These are phyloP conservation scores for Nigrograna mackinnonii DNA, from an alignment of 2,329 filamentous ascomycete genomes.

Conservation along the genomic window DNA sequence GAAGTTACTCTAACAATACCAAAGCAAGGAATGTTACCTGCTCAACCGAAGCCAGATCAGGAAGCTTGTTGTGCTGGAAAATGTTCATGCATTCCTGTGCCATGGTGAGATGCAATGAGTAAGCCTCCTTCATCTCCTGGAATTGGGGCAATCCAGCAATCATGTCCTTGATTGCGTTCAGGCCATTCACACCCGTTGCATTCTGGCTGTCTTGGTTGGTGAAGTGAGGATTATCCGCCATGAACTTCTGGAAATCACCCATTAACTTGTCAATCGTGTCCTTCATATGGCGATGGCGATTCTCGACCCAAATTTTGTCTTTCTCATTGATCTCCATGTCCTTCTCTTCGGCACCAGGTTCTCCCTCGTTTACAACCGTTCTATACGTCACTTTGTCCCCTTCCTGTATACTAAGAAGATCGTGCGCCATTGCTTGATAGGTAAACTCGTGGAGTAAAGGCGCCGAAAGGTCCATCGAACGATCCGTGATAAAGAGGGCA, in stretches of 20 bases:
- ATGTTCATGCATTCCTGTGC: constrained; percentile 96
- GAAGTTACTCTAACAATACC: not conserved
- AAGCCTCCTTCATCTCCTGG: constrained; percentile 92
- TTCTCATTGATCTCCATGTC: constrained; percentile 90
- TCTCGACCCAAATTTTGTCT: constrained; percentile 94
- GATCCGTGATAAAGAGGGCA: constrained; percentile 83
- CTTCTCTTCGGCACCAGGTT: constrained; percentile 73
- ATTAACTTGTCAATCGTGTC: constrained; percentile 94
- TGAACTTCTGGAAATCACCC: constrained; percentile 89
- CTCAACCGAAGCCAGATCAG: constrained; percentile 85
- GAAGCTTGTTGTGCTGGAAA: constrained; percentile 82
- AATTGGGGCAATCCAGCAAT: constrained; percentile 92
- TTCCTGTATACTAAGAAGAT: constrained; percentile 85
- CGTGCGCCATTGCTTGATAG: constrained; percentile 97
- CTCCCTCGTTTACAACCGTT: constrained; percentile 76
- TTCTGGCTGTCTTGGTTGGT: constrained; percentile 71
- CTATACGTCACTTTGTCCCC: constrained; percentile 86
- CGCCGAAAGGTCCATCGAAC: constrained; percentile 88
- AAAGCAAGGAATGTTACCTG: constrained; percentile 56
- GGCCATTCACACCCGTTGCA: constrained; percentile 76
- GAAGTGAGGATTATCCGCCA: constrained; percentile 90
- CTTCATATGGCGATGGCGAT: constrained; percentile 95
- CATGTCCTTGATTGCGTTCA: constrained; percentile 97
- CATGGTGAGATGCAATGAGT: constrained; percentile 94
- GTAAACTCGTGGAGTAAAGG: constrained; percentile 95